A percentile compares a stretch with the other conserved stretches of the same genome.
Conservation (phyloP, 2,329 filamentous ascomycete species). For the Botryotinia calthae region DNA sequence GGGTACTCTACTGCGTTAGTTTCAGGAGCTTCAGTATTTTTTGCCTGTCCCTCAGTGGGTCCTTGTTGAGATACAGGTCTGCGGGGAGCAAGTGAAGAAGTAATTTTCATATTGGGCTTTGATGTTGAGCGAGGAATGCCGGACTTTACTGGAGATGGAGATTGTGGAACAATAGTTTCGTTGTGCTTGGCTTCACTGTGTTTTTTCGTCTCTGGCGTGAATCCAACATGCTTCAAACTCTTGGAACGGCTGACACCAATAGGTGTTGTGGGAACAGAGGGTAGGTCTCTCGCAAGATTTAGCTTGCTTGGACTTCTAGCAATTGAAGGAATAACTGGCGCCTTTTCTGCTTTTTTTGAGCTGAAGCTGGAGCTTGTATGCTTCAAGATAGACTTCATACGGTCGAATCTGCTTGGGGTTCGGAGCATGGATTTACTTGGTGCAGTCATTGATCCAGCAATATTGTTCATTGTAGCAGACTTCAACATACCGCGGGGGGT, state of each 20-base stretch:
- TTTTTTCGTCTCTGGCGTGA: conserved; percentile 66
- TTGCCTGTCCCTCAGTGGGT: neutral
- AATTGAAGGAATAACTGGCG: conserved; percentile 31
- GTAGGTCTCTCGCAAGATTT: conserved; percentile 55
- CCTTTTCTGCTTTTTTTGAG: conserved; percentile 28
- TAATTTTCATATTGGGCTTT: conserved; percentile 35
- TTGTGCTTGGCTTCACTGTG: conserved; percentile 46
- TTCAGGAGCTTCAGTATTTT: neutral
- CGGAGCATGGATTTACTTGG: conserved; percentile 27
- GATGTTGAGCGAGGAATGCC: conserved; percentile 46
- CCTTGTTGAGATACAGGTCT: neutral
- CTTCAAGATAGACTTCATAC: conserved; percentile 58
- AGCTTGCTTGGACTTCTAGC: conserved; percentile 45
- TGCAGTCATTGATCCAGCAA: conserved; percentile 39
- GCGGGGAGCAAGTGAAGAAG: conserved; percentile 5
- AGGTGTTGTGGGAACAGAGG: conserved; percentile 59
- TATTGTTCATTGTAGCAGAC: conserved; percentile 51
- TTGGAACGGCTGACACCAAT: conserved; percentile 48
- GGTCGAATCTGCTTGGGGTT: conserved; percentile 42
- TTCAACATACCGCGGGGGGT: conserved; percentile 52
- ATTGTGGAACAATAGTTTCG: conserved; percentile 43
- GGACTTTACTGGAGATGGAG: conserved; percentile 57
- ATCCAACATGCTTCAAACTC: conserved; percentile 71
- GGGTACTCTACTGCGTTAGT: conserved; percentile 32
- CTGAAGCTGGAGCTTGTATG: conserved; percentile 30